Evolutionary conservation across 2,329 filamentous ascomycete genomes (phyloP).

Genomic region (Hypoxylon sp.): DNA sequence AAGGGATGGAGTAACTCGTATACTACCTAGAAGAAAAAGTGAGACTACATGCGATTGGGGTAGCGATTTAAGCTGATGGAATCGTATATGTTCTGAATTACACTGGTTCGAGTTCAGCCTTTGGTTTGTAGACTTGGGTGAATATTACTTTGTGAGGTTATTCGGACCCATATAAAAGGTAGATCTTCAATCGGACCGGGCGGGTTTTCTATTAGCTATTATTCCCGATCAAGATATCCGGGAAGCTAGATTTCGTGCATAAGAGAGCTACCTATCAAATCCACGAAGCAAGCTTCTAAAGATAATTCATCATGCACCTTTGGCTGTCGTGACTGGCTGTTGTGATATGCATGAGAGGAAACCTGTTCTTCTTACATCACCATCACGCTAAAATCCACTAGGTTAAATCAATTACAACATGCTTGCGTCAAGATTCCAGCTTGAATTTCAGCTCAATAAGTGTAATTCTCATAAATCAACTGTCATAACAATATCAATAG

Average conservation of each 20-base stretch:
- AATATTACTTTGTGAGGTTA: neutral
- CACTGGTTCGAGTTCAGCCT: too few species aligned
- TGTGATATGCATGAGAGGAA: neutral
- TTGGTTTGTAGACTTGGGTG: too few species aligned
- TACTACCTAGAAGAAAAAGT: too few species aligned
- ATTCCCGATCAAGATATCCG: neutral
- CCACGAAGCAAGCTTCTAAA: neutral
- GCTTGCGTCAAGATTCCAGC: slow-evolving; percentile 24
- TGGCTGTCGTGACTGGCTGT: neutral
- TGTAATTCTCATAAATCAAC: neutral
- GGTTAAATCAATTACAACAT: slow-evolving; percentile 29
- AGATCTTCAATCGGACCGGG: slow-evolving; percentile 1
- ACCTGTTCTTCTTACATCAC: slow-evolving; percentile 8
- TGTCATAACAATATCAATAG: neutral
- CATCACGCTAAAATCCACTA: slow-evolving; percentile 13
- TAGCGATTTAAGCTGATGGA: too few species aligned
- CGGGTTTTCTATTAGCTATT: neutral
- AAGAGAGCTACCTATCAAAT: neutral
- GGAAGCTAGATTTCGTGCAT: too few species aligned
- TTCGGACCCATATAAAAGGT: neutral
- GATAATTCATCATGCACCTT: neutral
- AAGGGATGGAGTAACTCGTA: too few species aligned
- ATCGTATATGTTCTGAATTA: too few species aligned
- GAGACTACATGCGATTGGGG: too few species aligned
- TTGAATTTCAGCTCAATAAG: neutral